Percentiles rank a stretch among this genome's conserved stretches.
Evolutionary conservation across 2,329 filamentous ascomycete genomes (phyloP).

Genomic region (Pleomassaria siparia): DNA sequence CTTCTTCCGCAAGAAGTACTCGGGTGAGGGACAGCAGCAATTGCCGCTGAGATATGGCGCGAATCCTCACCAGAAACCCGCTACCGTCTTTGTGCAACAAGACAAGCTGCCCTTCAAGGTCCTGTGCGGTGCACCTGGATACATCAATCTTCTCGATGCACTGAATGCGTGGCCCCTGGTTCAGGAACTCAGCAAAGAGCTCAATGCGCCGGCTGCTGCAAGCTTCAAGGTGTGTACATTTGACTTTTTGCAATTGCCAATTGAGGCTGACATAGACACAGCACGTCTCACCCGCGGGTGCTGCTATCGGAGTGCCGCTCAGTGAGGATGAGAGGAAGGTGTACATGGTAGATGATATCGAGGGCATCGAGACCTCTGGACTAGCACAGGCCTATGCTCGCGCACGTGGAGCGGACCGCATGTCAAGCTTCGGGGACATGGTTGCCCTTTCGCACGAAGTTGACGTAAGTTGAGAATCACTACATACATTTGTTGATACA

Average conservation of each 20-base stretch:
- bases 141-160: slow-evolving; percentile 95
- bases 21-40: slow-evolving; percentile 79
- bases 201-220: slow-evolving; percentile 85
- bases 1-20: slow-evolving; percentile 98
- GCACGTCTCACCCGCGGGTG: slow-evolving; percentile 95
- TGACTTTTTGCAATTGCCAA: not conserved
- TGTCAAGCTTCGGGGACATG: slow-evolving; percentile 98
- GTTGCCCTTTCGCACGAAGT: slow-evolving; percentile 91
- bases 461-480: slow-evolving; percentile 55
- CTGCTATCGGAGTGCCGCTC: slow-evolving; percentile 87
- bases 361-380: slow-evolving; percentile 79
- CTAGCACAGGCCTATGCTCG: slow-evolving; percentile 95
- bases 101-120: slow-evolving; percentile 91
- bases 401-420: slow-evolving; percentile 92
- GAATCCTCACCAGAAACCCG: slow-evolving; percentile 98
- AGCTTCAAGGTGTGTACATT: slow-evolving; percentile 67
- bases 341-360: slow-evolving; percentile 97
- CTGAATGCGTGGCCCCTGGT: slow-evolving; percentile 97
- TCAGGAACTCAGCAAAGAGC: slow-evolving; percentile 88
- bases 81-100: slow-evolving; percentile 75
- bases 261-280: slow-evolving; percentile 40
- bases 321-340: slow-evolving; percentile 89
- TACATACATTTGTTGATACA: not conserved
- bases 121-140: slow-evolving; percentile 84
- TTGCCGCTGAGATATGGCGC: slow-evolving; percentile 88